Evolutionary conservation across 179 eudicot species (phyloP).

Genomic region (Beta lomatogona): DNA sequence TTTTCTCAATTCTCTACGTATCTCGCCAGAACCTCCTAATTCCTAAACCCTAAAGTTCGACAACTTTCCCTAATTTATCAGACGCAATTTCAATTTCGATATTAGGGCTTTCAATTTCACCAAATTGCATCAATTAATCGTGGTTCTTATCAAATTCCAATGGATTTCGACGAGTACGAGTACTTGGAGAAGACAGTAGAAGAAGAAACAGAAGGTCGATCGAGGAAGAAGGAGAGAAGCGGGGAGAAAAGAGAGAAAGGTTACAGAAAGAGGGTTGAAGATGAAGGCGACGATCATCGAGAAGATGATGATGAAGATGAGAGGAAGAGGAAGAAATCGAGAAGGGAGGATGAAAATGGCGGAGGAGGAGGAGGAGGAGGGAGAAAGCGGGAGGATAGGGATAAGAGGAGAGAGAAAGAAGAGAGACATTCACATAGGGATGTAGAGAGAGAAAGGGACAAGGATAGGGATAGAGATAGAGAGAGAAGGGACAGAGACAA

Average conservation of each 20-base stretch:
- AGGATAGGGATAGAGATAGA: slow-evolving; percentile 34
- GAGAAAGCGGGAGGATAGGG: slow-evolving; percentile 27
- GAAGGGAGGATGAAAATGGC: slow-evolving; percentile 43
- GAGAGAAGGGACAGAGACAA: slow-evolving; percentile 29
- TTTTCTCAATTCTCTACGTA: too few relatives aligned
- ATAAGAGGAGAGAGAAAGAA: slow-evolving; percentile 23
- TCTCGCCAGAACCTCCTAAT: too few relatives aligned
- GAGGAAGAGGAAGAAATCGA: slow-evolving; percentile 44
- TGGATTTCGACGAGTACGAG: slow-evolving; percentile 99
- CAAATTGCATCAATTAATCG: not conserved
- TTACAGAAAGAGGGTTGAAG: slow-evolving; percentile 40
- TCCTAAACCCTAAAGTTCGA: too few relatives aligned
- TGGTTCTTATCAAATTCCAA: slow-evolving; percentile 24
- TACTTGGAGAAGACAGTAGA: slow-evolving; percentile 88
- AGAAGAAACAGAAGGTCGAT: slow-evolving; percentile 49
- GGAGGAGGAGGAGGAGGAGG: slow-evolving; percentile 9
- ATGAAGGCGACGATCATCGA: slow-evolving; percentile 27
- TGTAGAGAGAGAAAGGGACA: slow-evolving; percentile 27
- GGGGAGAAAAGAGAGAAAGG: slow-evolving; percentile 48
- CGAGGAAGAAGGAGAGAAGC: slow-evolving; percentile 30
- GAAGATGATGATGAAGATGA: slow-evolving; percentile 40
- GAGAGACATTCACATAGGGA: slow-evolving; percentile 28
- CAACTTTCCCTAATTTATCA: not conserved
- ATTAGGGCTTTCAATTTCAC: too few relatives aligned
- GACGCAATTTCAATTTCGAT: not conserved